Base-by-base conservation (phyloP, 75 land plant genomes). In the Selaginella moellendorffii region DNA sequence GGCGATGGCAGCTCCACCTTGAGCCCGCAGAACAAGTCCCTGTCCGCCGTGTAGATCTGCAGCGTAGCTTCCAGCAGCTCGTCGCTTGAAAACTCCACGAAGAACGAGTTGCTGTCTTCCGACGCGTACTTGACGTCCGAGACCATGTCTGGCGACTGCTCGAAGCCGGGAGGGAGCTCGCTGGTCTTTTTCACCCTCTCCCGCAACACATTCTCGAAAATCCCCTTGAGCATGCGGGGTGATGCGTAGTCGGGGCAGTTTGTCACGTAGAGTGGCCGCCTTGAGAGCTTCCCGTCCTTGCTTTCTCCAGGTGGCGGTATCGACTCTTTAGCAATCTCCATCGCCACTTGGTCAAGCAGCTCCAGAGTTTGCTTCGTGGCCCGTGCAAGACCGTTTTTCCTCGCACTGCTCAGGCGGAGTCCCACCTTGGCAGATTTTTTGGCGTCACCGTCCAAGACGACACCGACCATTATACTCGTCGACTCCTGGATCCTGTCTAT, bases 401-500 rank as follows among this genome's bases (percentile, higher is more conserved):
- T 70, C 18, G 68, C 31, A 30, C 58, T 68, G 29, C 63, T 73
- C 30, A 73, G 65, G 8, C 75, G 54, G 26, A 73, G 24, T 17
- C 75, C 75, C 21, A 73, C 69, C 46, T n/a, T n/a, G n/a, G 46
- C 14, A 36, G 46, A 36, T 36, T 14, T 14, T 36, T 36, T 36
- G 46, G 10, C 46, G 46, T 29, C 12, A 65, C 27, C 51, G 54
- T 42, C 30, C 42, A 54, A 30, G 62, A 5, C 5, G 9, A 8
- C 5, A 8, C 59, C 59, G 24, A 56, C 25, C 59, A 56, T 19
- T 19, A 56, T 63, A 26, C 75, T 73, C 1, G 75, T 73, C 25
- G 24, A 20, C 12, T 73, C 75, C 52, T 73, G 75, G 21, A 73
- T 70, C 22, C 75, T 61, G 8, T 73, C 75, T 21, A 73, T 30